Evolutionary conservation across 305 asterid genomes (phyloP).

Genomic region (Fraxinus ornus): DNA sequence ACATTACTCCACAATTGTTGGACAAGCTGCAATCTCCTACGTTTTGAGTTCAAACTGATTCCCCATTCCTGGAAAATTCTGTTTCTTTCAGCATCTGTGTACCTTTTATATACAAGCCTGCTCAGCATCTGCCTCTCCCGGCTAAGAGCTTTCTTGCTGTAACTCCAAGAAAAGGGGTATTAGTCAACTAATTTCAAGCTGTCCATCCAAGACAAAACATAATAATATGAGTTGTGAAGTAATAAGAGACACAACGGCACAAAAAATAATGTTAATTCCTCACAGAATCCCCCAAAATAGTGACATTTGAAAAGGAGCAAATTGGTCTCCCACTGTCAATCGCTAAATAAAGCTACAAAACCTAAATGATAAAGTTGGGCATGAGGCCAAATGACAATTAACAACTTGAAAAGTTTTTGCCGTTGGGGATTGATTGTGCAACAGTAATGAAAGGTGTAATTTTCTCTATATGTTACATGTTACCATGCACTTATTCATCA

Average conservation of each 20-base stretch:
- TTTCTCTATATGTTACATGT: neutral
- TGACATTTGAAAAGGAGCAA: neutral
- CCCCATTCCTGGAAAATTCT: slow-evolving; percentile 72
- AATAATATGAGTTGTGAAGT: neutral
- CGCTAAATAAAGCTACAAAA: neutral
- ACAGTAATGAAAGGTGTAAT: neutral
- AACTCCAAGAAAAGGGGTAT: slow-evolving; percentile 15
- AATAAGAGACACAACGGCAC: neutral
- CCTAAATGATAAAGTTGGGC: neutral
- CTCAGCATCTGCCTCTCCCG: slow-evolving; percentile 75
- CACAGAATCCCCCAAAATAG: neutral
- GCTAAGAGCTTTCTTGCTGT: slow-evolving; percentile 75
- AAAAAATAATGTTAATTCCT: neutral
- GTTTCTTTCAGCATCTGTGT: slow-evolving; percentile 58
- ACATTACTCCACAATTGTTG: slow-evolving; percentile 60
- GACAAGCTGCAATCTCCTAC: slow-evolving; percentile 63
- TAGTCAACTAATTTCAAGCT: slow-evolving; percentile 2
- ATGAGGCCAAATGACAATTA: neutral
- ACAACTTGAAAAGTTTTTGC: neutral
- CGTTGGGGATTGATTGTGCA: neutral
- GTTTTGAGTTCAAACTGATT: slow-evolving; percentile 58
- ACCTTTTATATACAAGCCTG: slow-evolving; percentile 65
- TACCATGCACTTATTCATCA: neutral
- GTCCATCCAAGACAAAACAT: neutral
- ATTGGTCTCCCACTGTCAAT: neutral